A percentile compares a stretch with the other conserved stretches of the same genome.
Conservation (phyloP, 768 basidiomycete genomes). For the Mycena chlorophos region DNA sequence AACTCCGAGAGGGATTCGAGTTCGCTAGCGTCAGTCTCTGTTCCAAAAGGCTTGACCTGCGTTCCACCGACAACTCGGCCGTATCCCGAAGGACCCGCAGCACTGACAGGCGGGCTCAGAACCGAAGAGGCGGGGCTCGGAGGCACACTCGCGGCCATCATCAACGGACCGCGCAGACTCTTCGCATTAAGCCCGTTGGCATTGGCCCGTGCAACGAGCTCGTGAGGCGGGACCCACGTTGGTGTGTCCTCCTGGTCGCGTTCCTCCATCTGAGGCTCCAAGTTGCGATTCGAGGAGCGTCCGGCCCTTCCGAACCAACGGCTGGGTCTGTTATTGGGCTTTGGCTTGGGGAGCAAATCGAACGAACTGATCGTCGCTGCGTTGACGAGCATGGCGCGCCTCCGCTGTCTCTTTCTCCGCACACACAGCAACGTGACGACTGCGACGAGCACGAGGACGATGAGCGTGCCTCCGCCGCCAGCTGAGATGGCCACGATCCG, state of each 20-base stretch:
- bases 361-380: constrained; percentile 16
- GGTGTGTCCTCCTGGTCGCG: background rate
- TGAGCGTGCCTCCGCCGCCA: background rate
- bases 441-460: constrained; percentile 7
- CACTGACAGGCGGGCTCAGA: constrained; percentile 4
- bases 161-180: background rate
- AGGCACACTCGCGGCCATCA: background rate
- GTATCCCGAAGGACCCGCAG: background rate
- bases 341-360: constrained; percentile 8
- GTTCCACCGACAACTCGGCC: constrained; percentile 19
- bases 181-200: background rate
- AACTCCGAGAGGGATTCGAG: background rate
- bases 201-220: no score
- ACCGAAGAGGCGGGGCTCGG: constrained; percentile 3
- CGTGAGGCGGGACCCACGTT: background rate
- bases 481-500: constrained; percentile 8
- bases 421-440: background rate
- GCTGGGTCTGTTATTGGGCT: no score
- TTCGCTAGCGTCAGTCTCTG: background rate
- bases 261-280: background rate
- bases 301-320: background rate
- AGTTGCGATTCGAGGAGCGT: no score
- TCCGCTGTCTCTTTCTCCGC: constrained; percentile 1
- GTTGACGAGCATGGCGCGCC: background rate
- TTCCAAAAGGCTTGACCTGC: constrained; percentile 5